Percentiles rank a stretch among this genome's conserved stretches.
These are phyloP conservation scores for Gymnopilus junonius DNA, from an alignment of 768 basidiomycete species.

Conservation along the genomic window DNA sequence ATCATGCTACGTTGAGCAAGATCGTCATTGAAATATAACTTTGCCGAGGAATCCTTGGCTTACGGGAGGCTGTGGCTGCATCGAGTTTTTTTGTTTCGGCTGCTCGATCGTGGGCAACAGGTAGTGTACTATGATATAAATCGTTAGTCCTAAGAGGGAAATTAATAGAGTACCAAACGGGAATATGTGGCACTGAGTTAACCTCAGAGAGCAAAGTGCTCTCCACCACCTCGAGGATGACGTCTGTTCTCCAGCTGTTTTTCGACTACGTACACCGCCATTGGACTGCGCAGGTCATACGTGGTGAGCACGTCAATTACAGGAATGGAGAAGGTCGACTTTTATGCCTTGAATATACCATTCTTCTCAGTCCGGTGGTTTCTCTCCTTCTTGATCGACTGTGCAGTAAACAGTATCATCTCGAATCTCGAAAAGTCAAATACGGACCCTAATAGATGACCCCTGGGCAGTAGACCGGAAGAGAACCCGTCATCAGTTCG, in stretches of 20 bases:
- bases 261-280: not conserved
- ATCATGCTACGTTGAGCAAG: too few relatives aligned
- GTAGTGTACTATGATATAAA: not conserved
- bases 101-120: not conserved
- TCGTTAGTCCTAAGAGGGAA: not conserved
- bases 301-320: not conserved
- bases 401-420: not conserved
- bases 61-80: too few relatives aligned
- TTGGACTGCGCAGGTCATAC: not conserved
- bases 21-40: too few relatives aligned
- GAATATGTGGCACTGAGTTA: not conserved
- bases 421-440: not conserved
- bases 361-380: not conserved
- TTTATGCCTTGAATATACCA: not conserved
- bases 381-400: not conserved
- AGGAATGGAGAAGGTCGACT: too few relatives aligned
- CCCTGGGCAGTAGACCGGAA: not conserved
- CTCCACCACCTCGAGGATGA: conserved; percentile 1
- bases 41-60: too few relatives aligned
- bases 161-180: not conserved
- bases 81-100: too few relatives aligned
- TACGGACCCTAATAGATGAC: not conserved
- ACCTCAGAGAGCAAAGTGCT: not conserved
- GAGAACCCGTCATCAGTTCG: not conserved
- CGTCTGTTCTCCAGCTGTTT: not conserved